phyloP scores from a whole-genome alignment of 1,284 basidiomycete species.

The Cutaneotrichosporon curvatum region DNA sequence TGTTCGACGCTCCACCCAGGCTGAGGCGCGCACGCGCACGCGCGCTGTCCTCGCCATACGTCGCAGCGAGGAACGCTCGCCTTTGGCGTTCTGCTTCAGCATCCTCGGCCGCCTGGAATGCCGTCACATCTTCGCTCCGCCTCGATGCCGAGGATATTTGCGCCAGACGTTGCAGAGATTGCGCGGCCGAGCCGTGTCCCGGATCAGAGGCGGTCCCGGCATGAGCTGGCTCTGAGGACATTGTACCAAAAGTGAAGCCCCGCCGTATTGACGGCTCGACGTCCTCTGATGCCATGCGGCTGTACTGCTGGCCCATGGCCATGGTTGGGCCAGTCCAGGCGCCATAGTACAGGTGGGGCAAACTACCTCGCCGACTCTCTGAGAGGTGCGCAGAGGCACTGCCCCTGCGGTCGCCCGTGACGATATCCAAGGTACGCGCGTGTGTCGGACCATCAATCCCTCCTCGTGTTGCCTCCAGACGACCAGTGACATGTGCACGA shows the following conservation, averaged over 20 bases:
- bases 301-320: not conserved
- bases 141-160: not conserved
- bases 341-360: slow-evolving; percentile 37
- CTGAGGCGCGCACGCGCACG: slow-evolving; percentile 37
- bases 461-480: slow-evolving; percentile 1
- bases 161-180: slow-evolving; percentile 11
- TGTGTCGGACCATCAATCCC: slow-evolving; percentile 22
- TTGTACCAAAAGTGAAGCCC: slow-evolving; percentile 32
- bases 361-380: slow-evolving; percentile 28
- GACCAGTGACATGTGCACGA: slow-evolving; percentile 25
- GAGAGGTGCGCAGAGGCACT: slow-evolving; percentile 3
- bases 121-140: slow-evolving; percentile 11
- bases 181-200: not conserved
- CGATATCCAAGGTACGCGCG: slow-evolving; percentile 15
- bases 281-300: not conserved
- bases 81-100: slow-evolving; percentile 45
- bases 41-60: slow-evolving; percentile 36
- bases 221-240: not conserved
- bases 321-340: slow-evolving; percentile 23
- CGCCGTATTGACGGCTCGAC: slow-evolving; percentile 13
- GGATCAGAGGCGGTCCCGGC: not conserved
- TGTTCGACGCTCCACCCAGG: slow-evolving; percentile 28
- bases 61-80: slow-evolving; percentile 40
- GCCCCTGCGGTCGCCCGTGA: slow-evolving; percentile 2
- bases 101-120: slow-evolving; percentile 36